Conservation (phyloP, 768 basidiomycete species). For the Steccherinum ochraceum region DNA sequence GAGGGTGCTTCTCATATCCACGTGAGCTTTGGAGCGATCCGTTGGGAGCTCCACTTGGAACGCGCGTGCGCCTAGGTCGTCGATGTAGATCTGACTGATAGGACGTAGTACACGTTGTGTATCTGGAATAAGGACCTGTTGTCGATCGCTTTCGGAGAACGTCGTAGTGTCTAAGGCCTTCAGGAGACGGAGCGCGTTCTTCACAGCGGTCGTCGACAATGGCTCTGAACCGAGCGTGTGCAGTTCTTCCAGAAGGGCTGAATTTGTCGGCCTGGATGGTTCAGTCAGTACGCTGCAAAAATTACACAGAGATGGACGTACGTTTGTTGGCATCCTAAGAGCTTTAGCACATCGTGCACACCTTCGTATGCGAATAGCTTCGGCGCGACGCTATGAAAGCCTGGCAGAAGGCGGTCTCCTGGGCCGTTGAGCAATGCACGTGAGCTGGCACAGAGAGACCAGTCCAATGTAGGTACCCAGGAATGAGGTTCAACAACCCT, state of each 20-base stretch:
- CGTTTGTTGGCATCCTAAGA: neutral
- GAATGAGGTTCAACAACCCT: neutral
- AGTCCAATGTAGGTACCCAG: neutral
- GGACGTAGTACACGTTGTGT: neutral
- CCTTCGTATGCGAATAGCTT: neutral
- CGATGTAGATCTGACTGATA: slow-evolving; percentile 4
- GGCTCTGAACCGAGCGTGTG: neutral
- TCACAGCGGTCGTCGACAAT: neutral
- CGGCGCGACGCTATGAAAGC: neutral
- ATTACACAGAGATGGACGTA: neutral
- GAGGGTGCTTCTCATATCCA: slow-evolving; percentile 3
- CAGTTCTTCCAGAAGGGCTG: neutral
- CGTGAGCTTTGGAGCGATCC: slow-evolving; percentile 4
- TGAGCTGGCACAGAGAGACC: neutral
- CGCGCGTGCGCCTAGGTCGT: slow-evolving; percentile 5
- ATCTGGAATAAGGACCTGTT: neutral
- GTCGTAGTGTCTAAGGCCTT: neutral
- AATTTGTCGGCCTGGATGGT: too few relatives aligned
- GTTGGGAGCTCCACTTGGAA: neutral
- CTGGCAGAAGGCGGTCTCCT: neutral
- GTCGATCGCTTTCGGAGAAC: neutral
- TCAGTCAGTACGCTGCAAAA: too few relatives aligned
- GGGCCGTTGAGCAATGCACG: neutral
- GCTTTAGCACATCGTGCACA: neutral
- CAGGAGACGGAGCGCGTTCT: neutral